Percentiles rank a stretch among this genome's conserved stretches.
Evolutionary conservation across 805 yeast genomes (phyloP).

Genomic region (Sporopachydermia lactativora): DNA sequence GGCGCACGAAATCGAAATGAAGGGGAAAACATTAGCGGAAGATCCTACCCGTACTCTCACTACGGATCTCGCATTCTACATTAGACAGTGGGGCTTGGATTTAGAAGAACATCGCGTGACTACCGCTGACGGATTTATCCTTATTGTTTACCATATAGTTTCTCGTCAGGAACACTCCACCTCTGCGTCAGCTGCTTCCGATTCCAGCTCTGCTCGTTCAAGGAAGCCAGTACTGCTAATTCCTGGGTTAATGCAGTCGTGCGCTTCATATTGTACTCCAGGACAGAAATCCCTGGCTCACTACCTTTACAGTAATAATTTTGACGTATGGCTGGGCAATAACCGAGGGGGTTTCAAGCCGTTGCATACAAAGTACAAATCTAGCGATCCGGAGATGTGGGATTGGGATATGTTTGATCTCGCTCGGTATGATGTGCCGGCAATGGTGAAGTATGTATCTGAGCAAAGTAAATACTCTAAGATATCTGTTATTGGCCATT

Average conservation of each 20-base stretch:
- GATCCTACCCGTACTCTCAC: background rate
- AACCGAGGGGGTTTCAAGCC: conserved; percentile 81
- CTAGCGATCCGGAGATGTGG: conserved; percentile 54
- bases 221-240: conserved; percentile 53
- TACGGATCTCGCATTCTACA: background rate
- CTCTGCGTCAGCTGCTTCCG: too few species aligned
- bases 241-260: conserved; percentile 81
- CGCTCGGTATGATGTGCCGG: conserved; percentile 66
- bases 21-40: conserved; percentile 3
- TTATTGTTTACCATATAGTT: background rate
- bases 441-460: conserved; percentile 50
- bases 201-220: too few species aligned
- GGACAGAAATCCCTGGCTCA: conserved; percentile 67
- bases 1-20: background rate
- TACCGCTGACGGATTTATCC: conserved; percentile 1
- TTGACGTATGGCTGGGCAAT: conserved; percentile 86
- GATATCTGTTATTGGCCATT: conserved; percentile 57
- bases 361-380: conserved; percentile 35
- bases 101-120: background rate
- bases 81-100: background rate
- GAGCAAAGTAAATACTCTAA: conserved; percentile 17
- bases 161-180: background rate
- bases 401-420: conserved; percentile 85
- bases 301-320: conserved; percentile 41
- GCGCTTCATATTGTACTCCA: conserved; percentile 74